Percentiles rank a stretch among this genome's conserved stretches.
phyloP scores from a whole-genome alignment of 306 rosid species.

The Begonia masoniana region DNA sequence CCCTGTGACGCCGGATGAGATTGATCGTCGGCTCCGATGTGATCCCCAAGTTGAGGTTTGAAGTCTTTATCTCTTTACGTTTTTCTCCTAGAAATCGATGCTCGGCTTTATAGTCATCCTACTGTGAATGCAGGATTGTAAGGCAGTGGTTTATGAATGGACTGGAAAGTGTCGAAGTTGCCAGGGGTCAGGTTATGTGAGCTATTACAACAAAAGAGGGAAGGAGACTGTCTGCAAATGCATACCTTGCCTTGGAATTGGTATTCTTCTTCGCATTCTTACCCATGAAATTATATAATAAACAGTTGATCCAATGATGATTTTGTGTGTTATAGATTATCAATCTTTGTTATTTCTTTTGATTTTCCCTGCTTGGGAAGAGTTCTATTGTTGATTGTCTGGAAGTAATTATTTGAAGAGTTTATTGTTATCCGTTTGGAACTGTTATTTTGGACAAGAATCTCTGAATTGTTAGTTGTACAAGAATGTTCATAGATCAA shows the following conservation, averaged over 20 bases:
- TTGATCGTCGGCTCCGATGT: slow-evolving; percentile 69
- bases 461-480: too few species aligned
- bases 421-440: too few species aligned
- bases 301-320: too few species aligned
- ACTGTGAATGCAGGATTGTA: slow-evolving; percentile 59
- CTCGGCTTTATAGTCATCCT: slow-evolving; percentile 6
- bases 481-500: too few species aligned
- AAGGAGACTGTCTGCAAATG: slow-evolving; percentile 67
- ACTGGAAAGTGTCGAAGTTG: slow-evolving; percentile 92
- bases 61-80: too few species aligned
- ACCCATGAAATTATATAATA: too few species aligned
- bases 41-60: slow-evolving; percentile 55
- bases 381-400: too few species aligned
- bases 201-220: slow-evolving; percentile 74
- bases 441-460: too few species aligned
- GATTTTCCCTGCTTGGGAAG: too few species aligned
- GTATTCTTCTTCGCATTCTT: slow-evolving; percentile 17
- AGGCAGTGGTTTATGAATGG: slow-evolving; percentile 94
- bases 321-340: too few species aligned
- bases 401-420: too few species aligned
- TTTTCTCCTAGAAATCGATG: neutral
- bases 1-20: slow-evolving; percentile 54
- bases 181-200: slow-evolving; percentile 81
- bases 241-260: slow-evolving; percentile 93
- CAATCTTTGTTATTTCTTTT: too few species aligned